These are phyloP conservation scores for Peniophora sp. DNA, from an alignment of 1,284 basidiomycete genomes.

Conservation along the genomic window DNA sequence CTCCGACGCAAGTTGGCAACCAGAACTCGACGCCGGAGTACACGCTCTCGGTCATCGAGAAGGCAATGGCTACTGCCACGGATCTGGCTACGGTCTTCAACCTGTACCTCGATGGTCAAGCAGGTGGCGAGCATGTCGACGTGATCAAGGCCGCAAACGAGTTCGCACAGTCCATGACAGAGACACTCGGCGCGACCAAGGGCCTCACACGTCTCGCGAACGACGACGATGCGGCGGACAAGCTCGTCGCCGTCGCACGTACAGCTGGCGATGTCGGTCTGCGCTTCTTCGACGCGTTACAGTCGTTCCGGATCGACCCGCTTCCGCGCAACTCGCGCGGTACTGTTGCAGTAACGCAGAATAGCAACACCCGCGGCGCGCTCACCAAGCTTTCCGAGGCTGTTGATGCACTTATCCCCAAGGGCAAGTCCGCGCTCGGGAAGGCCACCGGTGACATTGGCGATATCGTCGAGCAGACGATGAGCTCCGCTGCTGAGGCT, in stretches of 20 bases:
- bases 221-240: slow-evolving; percentile 89
- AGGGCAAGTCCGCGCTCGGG: slow-evolving; percentile 68
- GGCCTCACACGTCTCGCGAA: slow-evolving; percentile 91
- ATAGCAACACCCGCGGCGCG: slow-evolving; percentile 76
- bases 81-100: slow-evolving; percentile 96
- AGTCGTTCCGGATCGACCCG: slow-evolving; percentile 89
- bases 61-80: slow-evolving; percentile 87
- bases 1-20: slow-evolving; percentile 90
- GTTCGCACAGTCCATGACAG: slow-evolving; percentile 87
- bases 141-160: slow-evolving; percentile 98
- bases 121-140: slow-evolving; percentile 91
- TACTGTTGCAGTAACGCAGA: slow-evolving; percentile 87
- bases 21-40: slow-evolving; percentile 96
- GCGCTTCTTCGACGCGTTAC: slow-evolving; percentile 91
- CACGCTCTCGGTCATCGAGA: slow-evolving; percentile 97
- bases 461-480: slow-evolving; percentile 94
- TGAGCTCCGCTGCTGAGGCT: slow-evolving; percentile 87
- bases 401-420: slow-evolving; percentile 83
- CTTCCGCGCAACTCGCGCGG: slow-evolving; percentile 68
- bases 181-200: slow-evolving; percentile 90
- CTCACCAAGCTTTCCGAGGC: slow-evolving; percentile 82
- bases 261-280: slow-evolving; percentile 81
- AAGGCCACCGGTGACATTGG: slow-evolving; percentile 91
- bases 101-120: slow-evolving; percentile 82
- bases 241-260: slow-evolving; percentile 82